These are phyloP conservation scores for Aspergillus flavus DNA, from an alignment of 2,329 filamentous ascomycete genomes.

Conservation along the genomic window DNA sequence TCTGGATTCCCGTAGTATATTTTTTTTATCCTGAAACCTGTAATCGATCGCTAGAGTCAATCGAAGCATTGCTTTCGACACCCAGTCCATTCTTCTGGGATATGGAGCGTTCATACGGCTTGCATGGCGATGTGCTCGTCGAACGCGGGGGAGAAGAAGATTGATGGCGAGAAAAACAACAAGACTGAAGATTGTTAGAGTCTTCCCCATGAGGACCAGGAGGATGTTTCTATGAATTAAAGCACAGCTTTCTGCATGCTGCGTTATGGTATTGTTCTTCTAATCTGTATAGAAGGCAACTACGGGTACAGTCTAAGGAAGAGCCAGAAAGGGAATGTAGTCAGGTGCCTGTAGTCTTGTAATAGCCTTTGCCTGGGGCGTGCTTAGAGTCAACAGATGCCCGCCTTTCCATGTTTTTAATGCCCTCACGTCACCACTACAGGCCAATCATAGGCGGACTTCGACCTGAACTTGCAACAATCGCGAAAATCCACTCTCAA, in stretches of 20 bases:
- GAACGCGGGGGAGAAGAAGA: background rate
- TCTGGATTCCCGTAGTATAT: slow-evolving; percentile 55
- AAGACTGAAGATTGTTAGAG: background rate
- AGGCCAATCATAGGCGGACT: background rate
- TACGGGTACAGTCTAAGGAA: too few relatives aligned
- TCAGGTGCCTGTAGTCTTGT: background rate
- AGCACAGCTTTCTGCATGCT: background rate
- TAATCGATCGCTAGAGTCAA: slow-evolving; percentile 54
- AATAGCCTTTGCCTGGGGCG: background rate
- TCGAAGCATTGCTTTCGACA: slow-evolving; percentile 54
- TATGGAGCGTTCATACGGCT: slow-evolving; percentile 47
- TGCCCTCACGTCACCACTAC: too few relatives aligned
- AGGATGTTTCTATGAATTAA: background rate
- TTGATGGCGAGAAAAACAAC: background rate
- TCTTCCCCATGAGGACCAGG: background rate
- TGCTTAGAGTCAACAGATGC: background rate
- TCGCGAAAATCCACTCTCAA: background rate
- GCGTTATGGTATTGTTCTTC: background rate
- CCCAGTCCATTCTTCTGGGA: slow-evolving; percentile 48
- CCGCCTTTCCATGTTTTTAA: background rate
- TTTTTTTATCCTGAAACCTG: slow-evolving; percentile 59
- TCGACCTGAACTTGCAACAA: background rate
- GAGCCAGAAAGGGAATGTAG: background rate
- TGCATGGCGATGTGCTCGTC: slow-evolving; percentile 33
- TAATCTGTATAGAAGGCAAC: too few relatives aligned